phyloP scores from a whole-genome alignment of 331 rosid genomes.

The Malus hybrid region DNA sequence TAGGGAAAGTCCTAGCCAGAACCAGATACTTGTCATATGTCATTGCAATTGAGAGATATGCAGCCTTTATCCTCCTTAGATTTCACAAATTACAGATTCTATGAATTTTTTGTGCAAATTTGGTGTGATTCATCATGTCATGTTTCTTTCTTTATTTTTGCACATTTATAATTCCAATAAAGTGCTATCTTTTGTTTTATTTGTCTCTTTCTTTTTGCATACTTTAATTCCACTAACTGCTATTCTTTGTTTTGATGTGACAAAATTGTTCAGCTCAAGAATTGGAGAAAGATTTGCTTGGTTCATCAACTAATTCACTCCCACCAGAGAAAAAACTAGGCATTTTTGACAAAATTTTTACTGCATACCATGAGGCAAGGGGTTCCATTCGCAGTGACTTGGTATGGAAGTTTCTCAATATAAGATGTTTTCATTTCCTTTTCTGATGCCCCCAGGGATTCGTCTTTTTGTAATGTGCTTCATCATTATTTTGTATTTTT shows the following conservation, averaged over 20 bases:
- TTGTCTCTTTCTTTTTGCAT: not conserved
- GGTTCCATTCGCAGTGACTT: constrained; percentile 85
- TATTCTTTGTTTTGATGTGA: constrained; percentile 21
- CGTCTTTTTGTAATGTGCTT: not conserved
- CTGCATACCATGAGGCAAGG: constrained; percentile 94
- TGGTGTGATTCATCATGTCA: not conserved
- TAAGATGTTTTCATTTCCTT: constrained; percentile 4
- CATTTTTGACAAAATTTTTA: constrained; percentile 81
- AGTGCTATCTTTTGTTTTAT: not conserved
- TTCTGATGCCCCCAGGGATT: not conserved
- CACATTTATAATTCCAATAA: not conserved
- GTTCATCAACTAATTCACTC: constrained; percentile 59
- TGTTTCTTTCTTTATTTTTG: not conserved
- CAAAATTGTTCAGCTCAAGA: constrained; percentile 79
- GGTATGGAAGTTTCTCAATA: constrained; percentile 48
- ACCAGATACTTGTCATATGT: not conserved
- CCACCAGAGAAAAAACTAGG: constrained; percentile 71
- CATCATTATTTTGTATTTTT: constrained; percentile 2
- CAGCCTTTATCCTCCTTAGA: not conserved
- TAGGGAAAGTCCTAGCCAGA: not conserved
- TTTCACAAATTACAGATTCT: not conserved
- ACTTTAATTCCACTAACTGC: not conserved
- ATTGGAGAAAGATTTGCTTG: constrained; percentile 81
- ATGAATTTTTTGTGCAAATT: not conserved
- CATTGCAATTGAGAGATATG: not conserved